Evolutionary conservation across 352 stramenopile species (phyloP).

Genomic region (Phytopythium boreale): DNA sequence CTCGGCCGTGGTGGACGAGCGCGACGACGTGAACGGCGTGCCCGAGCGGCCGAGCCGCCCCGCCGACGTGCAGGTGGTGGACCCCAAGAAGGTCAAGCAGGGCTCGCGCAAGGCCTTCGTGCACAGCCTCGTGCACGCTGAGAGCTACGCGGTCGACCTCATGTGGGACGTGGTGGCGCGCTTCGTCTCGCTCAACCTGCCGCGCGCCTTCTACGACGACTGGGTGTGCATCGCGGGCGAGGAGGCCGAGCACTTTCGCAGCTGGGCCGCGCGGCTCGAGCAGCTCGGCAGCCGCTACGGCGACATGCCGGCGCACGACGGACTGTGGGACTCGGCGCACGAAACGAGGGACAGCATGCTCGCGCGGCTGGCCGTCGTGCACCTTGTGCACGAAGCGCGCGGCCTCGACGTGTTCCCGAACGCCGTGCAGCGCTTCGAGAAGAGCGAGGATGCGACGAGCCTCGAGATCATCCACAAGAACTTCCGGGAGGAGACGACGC

Average conservation of each 20-base stretch:
- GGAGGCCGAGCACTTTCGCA: slow-evolving; percentile 49
- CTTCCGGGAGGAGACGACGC: slow-evolving; percentile 47
- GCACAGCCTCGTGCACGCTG: slow-evolving; percentile 48
- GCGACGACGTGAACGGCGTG: slow-evolving; percentile 33
- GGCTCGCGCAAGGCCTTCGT: slow-evolving; percentile 50
- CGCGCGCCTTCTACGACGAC: slow-evolving; percentile 54
- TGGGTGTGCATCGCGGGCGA: slow-evolving; percentile 52
- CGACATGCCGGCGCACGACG: slow-evolving; percentile 38
- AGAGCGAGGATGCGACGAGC: slow-evolving; percentile 35
- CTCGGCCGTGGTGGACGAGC: slow-evolving; percentile 17
- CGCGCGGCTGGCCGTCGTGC: slow-evolving; percentile 45
- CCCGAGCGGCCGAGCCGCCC: slow-evolving; percentile 43
- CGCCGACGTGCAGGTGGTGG: slow-evolving; percentile 41
- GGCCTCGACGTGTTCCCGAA: slow-evolving; percentile 53
- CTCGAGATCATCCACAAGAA: slow-evolving; percentile 49
- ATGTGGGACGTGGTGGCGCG: slow-evolving; percentile 64
- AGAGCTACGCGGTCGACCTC: slow-evolving; percentile 64
- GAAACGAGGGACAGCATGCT: slow-evolving; percentile 36
- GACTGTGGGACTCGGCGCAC: slow-evolving; percentile 50
- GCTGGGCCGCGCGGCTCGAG: slow-evolving; percentile 40
- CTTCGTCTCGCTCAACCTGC: slow-evolving; percentile 41
- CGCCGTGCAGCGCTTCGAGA: slow-evolving; percentile 41
- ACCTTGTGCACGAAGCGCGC: slow-evolving; percentile 58
- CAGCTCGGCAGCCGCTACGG: slow-evolving; percentile 53
- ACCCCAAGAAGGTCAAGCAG: slow-evolving; percentile 40